phyloP scores from a whole-genome alignment of 1,284 basidiomycete genomes.

The Leccinum griseonigrum region DNA sequence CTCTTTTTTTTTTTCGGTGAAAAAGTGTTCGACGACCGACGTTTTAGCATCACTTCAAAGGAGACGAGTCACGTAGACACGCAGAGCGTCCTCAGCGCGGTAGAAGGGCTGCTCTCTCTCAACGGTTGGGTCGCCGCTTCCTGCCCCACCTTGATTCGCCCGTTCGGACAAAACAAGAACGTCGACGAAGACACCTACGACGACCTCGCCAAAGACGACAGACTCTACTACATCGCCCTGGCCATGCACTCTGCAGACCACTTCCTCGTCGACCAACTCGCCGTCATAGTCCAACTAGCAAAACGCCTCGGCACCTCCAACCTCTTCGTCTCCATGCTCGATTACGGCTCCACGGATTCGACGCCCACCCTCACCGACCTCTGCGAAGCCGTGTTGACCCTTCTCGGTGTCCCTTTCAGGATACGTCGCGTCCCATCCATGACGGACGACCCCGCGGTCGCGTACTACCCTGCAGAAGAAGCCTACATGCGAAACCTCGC shows the following conservation, averaged over 20 bases:
- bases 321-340: conserved; percentile 94
- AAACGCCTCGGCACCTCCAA: conserved; percentile 84
- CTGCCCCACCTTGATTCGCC: conserved; percentile 85
- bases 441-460: conserved; percentile 80
- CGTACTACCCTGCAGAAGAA: conserved; percentile 93
- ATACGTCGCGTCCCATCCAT: conserved; percentile 86
- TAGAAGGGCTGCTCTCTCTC: conserved; percentile 87
- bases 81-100: conserved; percentile 81
- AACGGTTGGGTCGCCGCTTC: conserved; percentile 99
- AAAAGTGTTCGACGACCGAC: not conserved
- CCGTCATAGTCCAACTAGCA: conserved; percentile 91
- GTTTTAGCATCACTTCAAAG: conserved; percentile 64
- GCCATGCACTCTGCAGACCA: conserved; percentile 96
- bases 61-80: conserved; percentile 87
- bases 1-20: not conserved
- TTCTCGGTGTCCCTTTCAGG: conserved; percentile 88
- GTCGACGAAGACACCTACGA: conserved; percentile 81
- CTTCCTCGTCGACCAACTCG: conserved; percentile 94
- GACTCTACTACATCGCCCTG: conserved; percentile 91
- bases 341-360: conserved; percentile 90
- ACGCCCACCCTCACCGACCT: conserved; percentile 90
- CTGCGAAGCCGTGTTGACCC: conserved; percentile 87
- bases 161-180: conserved; percentile 88
- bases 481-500: conserved; percentile 89
- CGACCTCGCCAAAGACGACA: conserved; percentile 76